A percentile compares a stretch with the other conserved stretches of the same genome.
Evolutionary conservation across 2,329 filamentous ascomycete species (phyloP).

Genomic region (Elsinoe australis): DNA sequence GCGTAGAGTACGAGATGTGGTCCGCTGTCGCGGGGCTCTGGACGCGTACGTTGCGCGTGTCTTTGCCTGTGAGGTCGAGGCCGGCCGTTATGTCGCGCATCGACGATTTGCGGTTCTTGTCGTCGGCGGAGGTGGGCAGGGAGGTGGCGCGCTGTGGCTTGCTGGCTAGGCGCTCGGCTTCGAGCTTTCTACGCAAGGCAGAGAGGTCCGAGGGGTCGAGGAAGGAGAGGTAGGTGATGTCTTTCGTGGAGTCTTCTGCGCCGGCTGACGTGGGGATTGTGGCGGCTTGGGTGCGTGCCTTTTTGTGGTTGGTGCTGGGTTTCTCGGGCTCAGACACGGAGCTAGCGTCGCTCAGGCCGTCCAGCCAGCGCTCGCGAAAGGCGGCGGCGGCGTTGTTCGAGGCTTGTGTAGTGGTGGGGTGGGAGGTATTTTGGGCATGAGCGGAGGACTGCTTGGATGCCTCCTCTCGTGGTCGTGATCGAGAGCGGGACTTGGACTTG

Average conservation of each 20-base stretch:
- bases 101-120: constrained; percentile 46
- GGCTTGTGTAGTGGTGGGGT: constrained; percentile 8
- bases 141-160: constrained; percentile 31
- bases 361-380: constrained; percentile 45
- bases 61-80: constrained; percentile 31
- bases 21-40: constrained; percentile 31
- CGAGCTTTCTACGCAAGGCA: constrained; percentile 47
- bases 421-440: constrained; percentile 9
- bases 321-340: constrained; percentile 26
- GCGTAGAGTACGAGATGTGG: constrained; percentile 25
- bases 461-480: constrained; percentile 3
- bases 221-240: constrained; percentile 49
- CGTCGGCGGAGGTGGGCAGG: constrained; percentile 17
- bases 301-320: constrained; percentile 46
- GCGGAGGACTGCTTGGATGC: neutral
- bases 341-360: constrained; percentile 3
- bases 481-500: constrained; percentile 22
- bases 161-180: constrained; percentile 45
- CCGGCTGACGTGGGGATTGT: constrained; percentile 30
- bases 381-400: constrained; percentile 33
- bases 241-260: constrained; percentile 25
- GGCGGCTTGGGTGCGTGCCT: constrained; percentile 37
- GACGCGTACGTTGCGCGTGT: constrained; percentile 30
- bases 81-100: constrained; percentile 42
- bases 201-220: constrained; percentile 48